Percentiles rank a stretch among this genome's conserved stretches.
Evolutionary conservation across 2,329 filamentous ascomycete species (phyloP).

Genomic region (Colletotrichum karsti): DNA sequence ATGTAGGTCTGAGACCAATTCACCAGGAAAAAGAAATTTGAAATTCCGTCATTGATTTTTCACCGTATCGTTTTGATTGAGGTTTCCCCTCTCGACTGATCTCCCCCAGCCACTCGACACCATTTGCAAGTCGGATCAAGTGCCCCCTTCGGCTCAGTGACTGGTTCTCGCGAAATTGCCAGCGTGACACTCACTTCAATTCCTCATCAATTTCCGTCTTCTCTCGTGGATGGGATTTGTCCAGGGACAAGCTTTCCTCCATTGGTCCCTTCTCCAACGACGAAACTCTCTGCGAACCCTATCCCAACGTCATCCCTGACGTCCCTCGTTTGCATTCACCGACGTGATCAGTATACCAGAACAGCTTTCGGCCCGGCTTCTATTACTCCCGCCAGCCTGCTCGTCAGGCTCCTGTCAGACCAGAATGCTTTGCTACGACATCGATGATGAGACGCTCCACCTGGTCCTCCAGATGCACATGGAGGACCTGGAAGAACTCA

Average conservation of each 20-base stretch:
- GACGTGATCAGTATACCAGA: background rate
- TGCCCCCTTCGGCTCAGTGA: too few relatives aligned
- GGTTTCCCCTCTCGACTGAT: background rate
- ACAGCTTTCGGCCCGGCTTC: too few relatives aligned
- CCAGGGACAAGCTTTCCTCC: background rate
- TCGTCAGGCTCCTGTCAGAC: background rate
- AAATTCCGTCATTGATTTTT: background rate
- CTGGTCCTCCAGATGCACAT: constrained; percentile 31
- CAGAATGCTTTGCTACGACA: background rate
- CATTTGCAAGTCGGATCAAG: background rate
- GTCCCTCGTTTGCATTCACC: background rate
- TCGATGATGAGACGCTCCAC: background rate
- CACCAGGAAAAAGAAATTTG: background rate
- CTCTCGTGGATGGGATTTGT: too few relatives aligned
- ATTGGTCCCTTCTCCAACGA: background rate
- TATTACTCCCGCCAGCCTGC: background rate
- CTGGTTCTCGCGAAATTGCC: too few relatives aligned
- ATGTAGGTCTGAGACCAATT: background rate
- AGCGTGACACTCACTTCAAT: too few relatives aligned
- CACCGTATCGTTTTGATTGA: background rate
- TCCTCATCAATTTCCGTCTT: too few relatives aligned
- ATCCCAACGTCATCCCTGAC: background rate
- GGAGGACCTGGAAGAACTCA: constrained; percentile 22
- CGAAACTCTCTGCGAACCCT: background rate
- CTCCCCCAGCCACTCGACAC: background rate